These are phyloP conservation scores for Cinnamomum micranthum DNA, from an alignment of 164 flowering plant species.

Conservation along the genomic window DNA sequence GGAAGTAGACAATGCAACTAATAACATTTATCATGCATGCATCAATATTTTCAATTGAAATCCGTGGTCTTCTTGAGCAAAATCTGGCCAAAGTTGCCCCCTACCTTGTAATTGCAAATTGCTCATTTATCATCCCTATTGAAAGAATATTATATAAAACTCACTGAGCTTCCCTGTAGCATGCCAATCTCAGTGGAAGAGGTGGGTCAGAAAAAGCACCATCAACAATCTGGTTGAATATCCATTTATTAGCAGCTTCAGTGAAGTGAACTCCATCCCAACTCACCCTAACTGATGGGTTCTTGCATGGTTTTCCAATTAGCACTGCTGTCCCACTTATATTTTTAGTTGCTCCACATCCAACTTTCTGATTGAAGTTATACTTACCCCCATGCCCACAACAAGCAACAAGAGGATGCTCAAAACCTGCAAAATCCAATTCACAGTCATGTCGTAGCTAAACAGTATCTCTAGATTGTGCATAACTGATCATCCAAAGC, in stretches of 20 bases:
- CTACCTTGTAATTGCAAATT: no score
- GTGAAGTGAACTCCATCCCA: constrained; percentile 93
- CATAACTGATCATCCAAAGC: background rate
- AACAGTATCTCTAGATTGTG: background rate
- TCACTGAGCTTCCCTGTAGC: constrained; percentile 21
- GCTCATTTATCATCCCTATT: no score
- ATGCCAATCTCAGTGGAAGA: constrained; percentile 35
- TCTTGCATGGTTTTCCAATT: constrained; percentile 49
- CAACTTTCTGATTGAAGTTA: constrained; percentile 45
- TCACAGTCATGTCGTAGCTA: background rate
- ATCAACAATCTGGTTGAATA: constrained; percentile 45
- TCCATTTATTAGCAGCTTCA: constrained; percentile 69
- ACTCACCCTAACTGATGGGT: constrained; percentile 41
- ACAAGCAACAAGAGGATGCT: constrained; percentile 50
- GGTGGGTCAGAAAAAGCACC: constrained; percentile 68
- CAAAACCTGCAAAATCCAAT: constrained; percentile 43
- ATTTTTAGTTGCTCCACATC: constrained; percentile 50
- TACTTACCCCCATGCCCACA: constrained; percentile 85
- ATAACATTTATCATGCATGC: no score
- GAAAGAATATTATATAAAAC: background rate
- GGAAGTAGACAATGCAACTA: no score
- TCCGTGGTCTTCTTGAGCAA: no score
- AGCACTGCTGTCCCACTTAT: constrained; percentile 43
- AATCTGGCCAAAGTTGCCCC: no score
- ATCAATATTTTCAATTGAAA: no score